Conservation (phyloP, 2,329 filamentous ascomycete species). For the Cryphonectria japonica region DNA sequence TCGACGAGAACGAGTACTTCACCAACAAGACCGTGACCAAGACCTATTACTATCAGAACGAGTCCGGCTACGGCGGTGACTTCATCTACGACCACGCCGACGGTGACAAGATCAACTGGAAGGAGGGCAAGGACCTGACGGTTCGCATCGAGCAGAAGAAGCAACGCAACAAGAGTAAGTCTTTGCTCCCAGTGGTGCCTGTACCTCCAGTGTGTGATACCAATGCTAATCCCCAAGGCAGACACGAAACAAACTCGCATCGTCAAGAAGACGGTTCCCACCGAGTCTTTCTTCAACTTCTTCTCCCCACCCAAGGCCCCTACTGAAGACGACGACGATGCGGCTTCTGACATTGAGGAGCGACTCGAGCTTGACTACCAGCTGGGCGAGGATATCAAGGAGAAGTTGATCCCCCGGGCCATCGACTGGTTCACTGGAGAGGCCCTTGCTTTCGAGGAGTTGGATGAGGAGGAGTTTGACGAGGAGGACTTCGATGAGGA, state of each 20-base stretch:
- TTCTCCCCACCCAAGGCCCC: constrained; percentile 94
- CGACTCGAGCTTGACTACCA: constrained; percentile 98
- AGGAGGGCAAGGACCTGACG: constrained; percentile 88
- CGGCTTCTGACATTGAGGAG: constrained; percentile 91
- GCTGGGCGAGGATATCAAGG: constrained; percentile 98
- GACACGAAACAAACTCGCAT: constrained; percentile 99
- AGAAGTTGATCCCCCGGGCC: constrained; percentile 97
- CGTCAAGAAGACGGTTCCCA: constrained; percentile 98
- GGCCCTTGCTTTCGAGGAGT: constrained; percentile 93
- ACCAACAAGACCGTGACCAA: constrained; percentile 96
- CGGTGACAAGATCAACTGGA: constrained; percentile 98
- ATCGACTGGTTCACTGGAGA: constrained; percentile 99
- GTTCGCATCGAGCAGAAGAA: constrained; percentile 98
- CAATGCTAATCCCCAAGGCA: constrained; percentile 44
- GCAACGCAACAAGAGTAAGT: constrained; percentile 97
- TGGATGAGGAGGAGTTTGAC: constrained; percentile 81
- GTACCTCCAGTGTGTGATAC: background rate
- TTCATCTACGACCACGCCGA: constrained; percentile 99
- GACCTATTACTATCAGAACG: constrained; percentile 98
- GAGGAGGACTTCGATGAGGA: constrained; percentile 86
- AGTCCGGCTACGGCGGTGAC: constrained; percentile 97
- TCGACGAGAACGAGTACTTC: constrained; percentile 94
- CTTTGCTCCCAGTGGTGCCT: background rate
- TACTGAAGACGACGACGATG: constrained; percentile 71
- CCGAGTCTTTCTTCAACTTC: constrained; percentile 99